Percentiles rank a stretch among this genome's conserved stretches.
These are phyloP conservation scores for Fusarium floridanum DNA, from an alignment of 2,329 filamentous ascomycete genomes.

Conservation along the genomic window DNA sequence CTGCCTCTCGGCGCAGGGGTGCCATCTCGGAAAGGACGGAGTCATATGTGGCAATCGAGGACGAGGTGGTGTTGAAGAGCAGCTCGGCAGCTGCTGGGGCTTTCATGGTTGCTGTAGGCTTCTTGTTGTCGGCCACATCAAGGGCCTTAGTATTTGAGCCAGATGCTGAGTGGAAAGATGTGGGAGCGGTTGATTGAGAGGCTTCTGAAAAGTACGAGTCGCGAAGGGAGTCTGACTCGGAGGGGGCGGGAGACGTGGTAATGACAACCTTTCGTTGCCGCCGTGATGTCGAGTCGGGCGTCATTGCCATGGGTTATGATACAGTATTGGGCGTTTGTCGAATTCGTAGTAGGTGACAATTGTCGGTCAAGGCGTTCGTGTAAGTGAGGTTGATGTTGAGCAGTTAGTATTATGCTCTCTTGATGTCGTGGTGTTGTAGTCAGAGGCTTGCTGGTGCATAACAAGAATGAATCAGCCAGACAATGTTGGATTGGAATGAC, in stretches of 20 bases:
- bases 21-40: slow-evolving; percentile 69
- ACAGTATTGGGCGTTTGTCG: slow-evolving; percentile 4
- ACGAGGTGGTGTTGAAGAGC: slow-evolving; percentile 43
- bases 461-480: slow-evolving; percentile 1
- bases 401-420: slow-evolving; percentile 7
- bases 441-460: slow-evolving; percentile 17
- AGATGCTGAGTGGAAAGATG: slow-evolving; percentile 44
- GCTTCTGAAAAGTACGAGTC: slow-evolving; percentile 47
- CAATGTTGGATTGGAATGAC: slow-evolving; percentile 26
- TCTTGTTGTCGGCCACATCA: slow-evolving; percentile 23
- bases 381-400: slow-evolving; percentile 25
- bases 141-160: slow-evolving; percentile 41
- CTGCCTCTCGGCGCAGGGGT: slow-evolving; percentile 37
- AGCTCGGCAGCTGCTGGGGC: slow-evolving; percentile 23
- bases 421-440: slow-evolving; percentile 11
- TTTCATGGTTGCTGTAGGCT: slow-evolving; percentile 21
- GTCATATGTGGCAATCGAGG: slow-evolving; percentile 83
- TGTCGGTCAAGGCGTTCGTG: slow-evolving; percentile 21
- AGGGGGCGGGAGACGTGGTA: slow-evolving; percentile 42
- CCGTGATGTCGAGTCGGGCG: slow-evolving; percentile 36
- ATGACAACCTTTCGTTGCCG: slow-evolving; percentile 45
- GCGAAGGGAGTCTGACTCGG: slow-evolving; percentile 44
- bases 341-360: slow-evolving; percentile 10
- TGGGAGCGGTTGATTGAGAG: slow-evolving; percentile 47
- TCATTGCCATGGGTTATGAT: slow-evolving; percentile 34